Conservation (phyloP, 2,329 filamentous ascomycete genomes). For the Epichloe hybrida region DNA sequence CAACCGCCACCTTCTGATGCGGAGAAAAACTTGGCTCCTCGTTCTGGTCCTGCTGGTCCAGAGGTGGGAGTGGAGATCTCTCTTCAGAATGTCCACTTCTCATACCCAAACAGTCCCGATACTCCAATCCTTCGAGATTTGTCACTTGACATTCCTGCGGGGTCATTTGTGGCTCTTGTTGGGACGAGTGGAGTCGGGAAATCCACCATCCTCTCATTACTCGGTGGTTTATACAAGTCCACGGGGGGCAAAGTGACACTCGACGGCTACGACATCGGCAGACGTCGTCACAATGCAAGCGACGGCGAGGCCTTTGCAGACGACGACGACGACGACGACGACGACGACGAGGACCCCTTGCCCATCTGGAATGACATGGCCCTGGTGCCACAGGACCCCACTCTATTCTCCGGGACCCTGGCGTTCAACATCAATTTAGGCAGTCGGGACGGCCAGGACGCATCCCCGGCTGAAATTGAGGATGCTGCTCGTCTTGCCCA, state of each 20-base stretch:
- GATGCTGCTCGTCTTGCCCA: slow-evolving; percentile 50
- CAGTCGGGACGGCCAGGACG: slow-evolving; percentile 33
- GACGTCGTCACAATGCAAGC: background rate
- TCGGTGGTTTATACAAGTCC: slow-evolving; percentile 41
- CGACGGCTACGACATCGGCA: slow-evolving; percentile 18
- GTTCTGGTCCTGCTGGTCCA: slow-evolving; percentile 25
- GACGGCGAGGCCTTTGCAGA: slow-evolving; percentile 32
- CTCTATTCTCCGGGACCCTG: slow-evolving; percentile 35
- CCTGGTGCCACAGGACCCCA: slow-evolving; percentile 36
- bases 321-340: background rate
- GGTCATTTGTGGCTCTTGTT: slow-evolving; percentile 18
- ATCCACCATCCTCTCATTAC: slow-evolving; percentile 29
- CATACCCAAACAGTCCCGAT: slow-evolving; percentile 2
- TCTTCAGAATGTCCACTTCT: slow-evolving; percentile 6
- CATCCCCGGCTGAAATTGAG: slow-evolving; percentile 41
- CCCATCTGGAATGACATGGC: slow-evolving; percentile 20
- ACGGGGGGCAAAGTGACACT: slow-evolving; percentile 35
- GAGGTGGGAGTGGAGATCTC: slow-evolving; percentile 35
- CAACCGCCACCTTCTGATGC: slow-evolving; percentile 11
- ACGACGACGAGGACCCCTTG: background rate
- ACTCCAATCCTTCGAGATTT: background rate
- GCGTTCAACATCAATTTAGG: slow-evolving; percentile 36
- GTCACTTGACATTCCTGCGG: background rate
- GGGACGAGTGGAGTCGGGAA: slow-evolving; percentile 34
- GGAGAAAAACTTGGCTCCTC: background rate